These are phyloP conservation scores for Verticillium albo-atrum DNA, from an alignment of 2,329 filamentous ascomycete genomes.

Conservation along the genomic window DNA sequence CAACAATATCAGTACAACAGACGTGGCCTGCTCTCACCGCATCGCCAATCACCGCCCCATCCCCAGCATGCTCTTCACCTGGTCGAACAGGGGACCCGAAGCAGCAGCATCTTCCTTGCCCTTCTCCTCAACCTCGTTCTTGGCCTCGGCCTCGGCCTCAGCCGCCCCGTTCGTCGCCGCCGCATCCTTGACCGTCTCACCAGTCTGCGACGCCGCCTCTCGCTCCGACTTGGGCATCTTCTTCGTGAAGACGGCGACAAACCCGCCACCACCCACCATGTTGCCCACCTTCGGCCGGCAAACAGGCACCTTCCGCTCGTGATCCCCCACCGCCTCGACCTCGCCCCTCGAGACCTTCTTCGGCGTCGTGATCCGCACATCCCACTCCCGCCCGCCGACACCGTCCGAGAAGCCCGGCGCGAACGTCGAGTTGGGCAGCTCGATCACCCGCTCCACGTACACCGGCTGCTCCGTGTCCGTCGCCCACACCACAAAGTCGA, in stretches of 20 bases:
- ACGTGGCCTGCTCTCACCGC: too few relatives aligned
- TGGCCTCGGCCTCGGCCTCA: too few relatives aligned
- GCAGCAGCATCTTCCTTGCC: too few relatives aligned
- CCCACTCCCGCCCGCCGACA: conserved; percentile 56
- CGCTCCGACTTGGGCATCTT: background rate
- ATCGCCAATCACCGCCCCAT: background rate
- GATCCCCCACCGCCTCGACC: conserved; percentile 1
- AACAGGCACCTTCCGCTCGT: conserved; percentile 23
- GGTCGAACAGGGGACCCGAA: background rate
- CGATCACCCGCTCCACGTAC: conserved; percentile 53
- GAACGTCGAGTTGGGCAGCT: conserved; percentile 41
- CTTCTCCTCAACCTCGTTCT: too few relatives aligned
- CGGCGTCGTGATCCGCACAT: conserved; percentile 46
- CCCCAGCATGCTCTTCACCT: background rate
- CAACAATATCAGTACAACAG: background rate
- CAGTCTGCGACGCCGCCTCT: background rate
- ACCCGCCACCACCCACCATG: conserved; percentile 33
- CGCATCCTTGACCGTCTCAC: background rate
- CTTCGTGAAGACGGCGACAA: conserved; percentile 28
- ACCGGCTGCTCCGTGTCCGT: conserved; percentile 48
- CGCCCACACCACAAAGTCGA: conserved; percentile 53
- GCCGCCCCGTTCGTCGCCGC: background rate
- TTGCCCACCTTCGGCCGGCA: conserved; percentile 38
- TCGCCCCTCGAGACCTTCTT: conserved; percentile 13
- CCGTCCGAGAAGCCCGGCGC: conserved; percentile 38